phyloP scores from a whole-genome alignment of 1,139 yeast genomes.

The Candida labiduridarum region DNA sequence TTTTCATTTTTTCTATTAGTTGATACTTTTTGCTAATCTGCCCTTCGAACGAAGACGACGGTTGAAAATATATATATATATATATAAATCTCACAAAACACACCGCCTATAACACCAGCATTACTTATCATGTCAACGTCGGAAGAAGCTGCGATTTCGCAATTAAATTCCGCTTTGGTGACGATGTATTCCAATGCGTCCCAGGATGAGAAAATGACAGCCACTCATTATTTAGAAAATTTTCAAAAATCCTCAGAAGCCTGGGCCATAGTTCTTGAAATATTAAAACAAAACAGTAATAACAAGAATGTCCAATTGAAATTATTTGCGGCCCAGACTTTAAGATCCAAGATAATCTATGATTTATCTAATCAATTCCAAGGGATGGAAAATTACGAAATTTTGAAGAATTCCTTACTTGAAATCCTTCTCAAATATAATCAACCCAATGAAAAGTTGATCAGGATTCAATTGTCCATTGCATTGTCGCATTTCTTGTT shows the following conservation, averaged over 20 bases:
- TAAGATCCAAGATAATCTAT: conserved; percentile 80
- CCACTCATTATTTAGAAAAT: conserved; percentile 67
- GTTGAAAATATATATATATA: too few relatives aligned
- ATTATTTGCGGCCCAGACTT: conserved; percentile 88
- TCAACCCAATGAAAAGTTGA: conserved; percentile 50
- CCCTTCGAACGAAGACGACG: too few relatives aligned
- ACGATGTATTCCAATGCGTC: conserved; percentile 62
- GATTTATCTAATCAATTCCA: conserved; percentile 79
- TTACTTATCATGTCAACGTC: conserved; percentile 11
- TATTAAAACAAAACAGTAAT: conserved; percentile 23
- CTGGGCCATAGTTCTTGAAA: conserved; percentile 56
- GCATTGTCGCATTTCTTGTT: conserved; percentile 81
- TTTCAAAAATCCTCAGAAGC: conserved; percentile 82
- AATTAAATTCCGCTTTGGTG: conserved; percentile 52
- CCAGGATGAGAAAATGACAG: conserved; percentile 55
- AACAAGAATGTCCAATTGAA: conserved; percentile 51
- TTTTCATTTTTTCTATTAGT: not conserved
- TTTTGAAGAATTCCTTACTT: conserved; percentile 64
- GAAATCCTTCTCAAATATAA: conserved; percentile 54
- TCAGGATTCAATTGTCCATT: conserved; percentile 78
- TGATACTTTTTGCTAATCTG: too few relatives aligned
- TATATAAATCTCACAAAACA: too few relatives aligned
- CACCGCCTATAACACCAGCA: not conserved
- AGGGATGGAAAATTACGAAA: conserved; percentile 41
- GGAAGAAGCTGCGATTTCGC: conserved; percentile 17